Evolutionary conservation across 176 grass and related monocot genomes (phyloP).

Genomic region (Oryza longistaminata): DNA sequence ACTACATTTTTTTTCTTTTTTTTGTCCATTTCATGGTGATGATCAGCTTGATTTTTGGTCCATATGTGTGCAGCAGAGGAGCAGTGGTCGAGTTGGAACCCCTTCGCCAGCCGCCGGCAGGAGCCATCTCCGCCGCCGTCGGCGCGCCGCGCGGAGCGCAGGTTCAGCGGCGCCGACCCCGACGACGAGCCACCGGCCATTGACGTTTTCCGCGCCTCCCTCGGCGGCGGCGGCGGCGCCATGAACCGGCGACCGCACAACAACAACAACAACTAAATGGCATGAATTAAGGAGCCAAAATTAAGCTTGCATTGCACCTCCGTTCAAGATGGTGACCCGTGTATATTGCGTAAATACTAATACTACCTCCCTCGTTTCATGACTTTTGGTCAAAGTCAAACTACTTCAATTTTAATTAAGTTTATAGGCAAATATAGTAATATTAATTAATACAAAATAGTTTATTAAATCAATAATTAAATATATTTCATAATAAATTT

Average conservation of each 20-base stretch:
- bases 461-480: too few relatives aligned
- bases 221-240: not conserved
- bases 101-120: slow-evolving; percentile 31
- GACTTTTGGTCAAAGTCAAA: too few relatives aligned
- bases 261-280: slow-evolving; percentile 18
- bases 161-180: slow-evolving; percentile 8
- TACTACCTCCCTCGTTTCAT: too few relatives aligned
- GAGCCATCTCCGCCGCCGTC: not conserved
- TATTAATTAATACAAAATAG: too few relatives aligned
- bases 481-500: too few relatives aligned
- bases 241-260: slow-evolving; percentile 14
- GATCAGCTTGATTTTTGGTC: not conserved
- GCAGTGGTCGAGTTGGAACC: slow-evolving; percentile 21
- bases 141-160: not conserved
- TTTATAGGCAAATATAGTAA: too few relatives aligned
- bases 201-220: not conserved
- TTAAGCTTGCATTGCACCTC: not conserved
- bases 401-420: too few relatives aligned
- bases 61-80: slow-evolving; percentile 26
- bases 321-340: not conserved
- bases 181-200: not conserved
- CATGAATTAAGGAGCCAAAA: too few relatives aligned
- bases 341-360: not conserved
- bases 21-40: not conserved
- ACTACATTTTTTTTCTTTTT: not conserved